Conservation (phyloP, 768 basidiomycete species). For the Tylopilus sp. region DNA sequence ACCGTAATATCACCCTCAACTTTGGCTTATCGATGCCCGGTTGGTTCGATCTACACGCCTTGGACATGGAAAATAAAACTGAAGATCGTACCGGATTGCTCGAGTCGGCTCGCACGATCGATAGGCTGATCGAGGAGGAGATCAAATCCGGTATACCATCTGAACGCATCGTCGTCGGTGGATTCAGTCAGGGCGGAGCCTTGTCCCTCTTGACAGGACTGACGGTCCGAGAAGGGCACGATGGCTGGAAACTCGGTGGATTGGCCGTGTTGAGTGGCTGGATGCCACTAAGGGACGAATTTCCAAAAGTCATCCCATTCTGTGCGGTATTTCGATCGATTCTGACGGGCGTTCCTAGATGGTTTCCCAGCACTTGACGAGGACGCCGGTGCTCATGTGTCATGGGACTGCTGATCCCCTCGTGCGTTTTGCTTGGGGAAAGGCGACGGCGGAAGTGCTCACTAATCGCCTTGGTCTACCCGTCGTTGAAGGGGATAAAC, state of each 20-base stretch:
- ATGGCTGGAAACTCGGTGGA: slow-evolving; percentile 65
- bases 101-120: slow-evolving; percentile 55
- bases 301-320: slow-evolving; percentile 52
- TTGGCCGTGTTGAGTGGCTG: slow-evolving; percentile 75
- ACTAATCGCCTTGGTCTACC: slow-evolving; percentile 50
- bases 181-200: slow-evolving; percentile 84
- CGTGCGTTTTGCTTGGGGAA: slow-evolving; percentile 54
- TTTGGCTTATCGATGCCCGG: slow-evolving; percentile 61
- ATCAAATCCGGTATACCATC: slow-evolving; percentile 66
- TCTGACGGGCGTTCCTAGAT: slow-evolving; percentile 42
- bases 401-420: slow-evolving; percentile 78
- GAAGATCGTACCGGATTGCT: slow-evolving; percentile 70
- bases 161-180: slow-evolving; percentile 76
- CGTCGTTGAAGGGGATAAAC: slow-evolving; percentile 24
- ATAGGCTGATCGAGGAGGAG: slow-evolving; percentile 70
- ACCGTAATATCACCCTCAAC: slow-evolving; percentile 72
- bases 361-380: slow-evolving; percentile 52
- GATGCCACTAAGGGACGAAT: slow-evolving; percentile 63
- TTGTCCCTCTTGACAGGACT: slow-evolving; percentile 77
- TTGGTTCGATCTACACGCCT: slow-evolving; percentile 78
- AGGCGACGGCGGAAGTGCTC: slow-evolving; percentile 55
- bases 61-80: slow-evolving; percentile 45
- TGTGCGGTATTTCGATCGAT: neutral
- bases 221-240: slow-evolving; percentile 15
- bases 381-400: slow-evolving; percentile 84